Evolutionary conservation across 768 basidiomycete species (phyloP).

Genomic region (Strobilomyces dryophilus): DNA sequence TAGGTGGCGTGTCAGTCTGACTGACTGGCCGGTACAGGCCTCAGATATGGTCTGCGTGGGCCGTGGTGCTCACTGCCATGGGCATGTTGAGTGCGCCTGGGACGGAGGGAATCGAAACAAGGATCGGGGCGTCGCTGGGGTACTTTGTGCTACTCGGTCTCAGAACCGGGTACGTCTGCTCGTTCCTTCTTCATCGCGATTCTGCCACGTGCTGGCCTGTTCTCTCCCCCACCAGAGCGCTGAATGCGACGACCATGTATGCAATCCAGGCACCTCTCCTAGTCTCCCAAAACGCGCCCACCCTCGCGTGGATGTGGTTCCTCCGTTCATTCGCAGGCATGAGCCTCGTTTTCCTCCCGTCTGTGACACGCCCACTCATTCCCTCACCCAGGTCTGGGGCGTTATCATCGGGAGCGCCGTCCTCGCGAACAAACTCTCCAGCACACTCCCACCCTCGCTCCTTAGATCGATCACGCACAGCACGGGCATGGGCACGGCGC

Average conservation of each 20-base stretch:
- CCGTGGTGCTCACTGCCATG: conserved; percentile 30
- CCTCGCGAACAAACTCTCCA: conserved; percentile 46
- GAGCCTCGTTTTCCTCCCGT: not conserved
- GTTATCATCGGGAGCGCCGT: conserved; percentile 47
- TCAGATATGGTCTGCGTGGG: conserved; percentile 36
- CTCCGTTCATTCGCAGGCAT: conserved; percentile 29
- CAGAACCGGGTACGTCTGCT: conserved; percentile 11
- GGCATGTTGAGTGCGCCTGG: conserved; percentile 31
- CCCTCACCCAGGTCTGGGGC: conserved; percentile 41
- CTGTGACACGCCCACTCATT: not conserved
- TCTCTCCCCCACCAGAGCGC: not conserved
- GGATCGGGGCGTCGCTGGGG: not conserved
- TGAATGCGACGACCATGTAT: conserved; percentile 23
- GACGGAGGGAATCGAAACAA: conserved; percentile 18
- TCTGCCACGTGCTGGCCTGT: no score
- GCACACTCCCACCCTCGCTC: conserved; percentile 39
- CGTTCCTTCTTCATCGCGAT: not conserved
- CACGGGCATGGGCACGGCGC: conserved; percentile 18
- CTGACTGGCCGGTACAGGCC: conserved; percentile 35
- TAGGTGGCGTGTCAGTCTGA: conserved; percentile 36
- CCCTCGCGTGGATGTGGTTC: conserved; percentile 35
- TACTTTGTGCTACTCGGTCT: conserved; percentile 11
- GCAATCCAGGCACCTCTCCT: conserved; percentile 32
- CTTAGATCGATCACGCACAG: conserved; percentile 22
- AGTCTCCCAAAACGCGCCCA: conserved; percentile 33